Base-by-base conservation (phyloP, 2,329 filamentous ascomycete species). In the Ophiostoma ulmi region DNA sequence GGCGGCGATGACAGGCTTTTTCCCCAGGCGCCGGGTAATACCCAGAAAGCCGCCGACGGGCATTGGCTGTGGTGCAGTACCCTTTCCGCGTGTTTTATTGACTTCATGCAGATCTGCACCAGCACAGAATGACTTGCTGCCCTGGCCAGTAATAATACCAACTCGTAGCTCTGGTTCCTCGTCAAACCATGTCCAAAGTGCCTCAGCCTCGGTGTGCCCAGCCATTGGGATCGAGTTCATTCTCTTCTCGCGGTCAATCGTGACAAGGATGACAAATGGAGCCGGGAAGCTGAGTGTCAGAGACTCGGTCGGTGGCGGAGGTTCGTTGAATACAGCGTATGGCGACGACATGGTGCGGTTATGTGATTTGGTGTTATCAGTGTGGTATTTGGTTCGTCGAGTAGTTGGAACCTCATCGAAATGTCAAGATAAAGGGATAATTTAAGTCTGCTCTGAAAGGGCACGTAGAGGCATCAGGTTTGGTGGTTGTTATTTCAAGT, bases 1-100 rank as follows among this genome's bases (percentile, higher is more conserved):
- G 3, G 87, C 88, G 1, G 85, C 86, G 69, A 90, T 87, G 35
- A 90, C 81, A 0, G 87, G 87, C 75, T 90, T 90, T 76, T 84
- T 85, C 48, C 87, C 86, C 11, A 79, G 76, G 3, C 87, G 80
- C 10, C 85, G 81, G 36, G 83, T 83, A 1, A 88, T 76, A 1
- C 76, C 75, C 66, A 75, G 74, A 70, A 78, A 78, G 13, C 73
- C 74, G n/a, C 71, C 69, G 0, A n/a, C 4, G 5, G 71, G 71
- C 58, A 72, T 69, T 3, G 61, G 48, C 26, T 70, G 58, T 1
- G 75, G 76, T 35, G 75, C 72, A 11, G 75, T 74, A 1, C 75
- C 74, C 73, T 75, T 74, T 11, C 73, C 72, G 31, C 68, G 73
- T 48, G 73, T 74, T 2, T 72, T 73, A 75, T 72, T 75, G 74